Conservation (phyloP, 2,329 filamentous ascomycete genomes). For the Coniochaeta sp. region DNA sequence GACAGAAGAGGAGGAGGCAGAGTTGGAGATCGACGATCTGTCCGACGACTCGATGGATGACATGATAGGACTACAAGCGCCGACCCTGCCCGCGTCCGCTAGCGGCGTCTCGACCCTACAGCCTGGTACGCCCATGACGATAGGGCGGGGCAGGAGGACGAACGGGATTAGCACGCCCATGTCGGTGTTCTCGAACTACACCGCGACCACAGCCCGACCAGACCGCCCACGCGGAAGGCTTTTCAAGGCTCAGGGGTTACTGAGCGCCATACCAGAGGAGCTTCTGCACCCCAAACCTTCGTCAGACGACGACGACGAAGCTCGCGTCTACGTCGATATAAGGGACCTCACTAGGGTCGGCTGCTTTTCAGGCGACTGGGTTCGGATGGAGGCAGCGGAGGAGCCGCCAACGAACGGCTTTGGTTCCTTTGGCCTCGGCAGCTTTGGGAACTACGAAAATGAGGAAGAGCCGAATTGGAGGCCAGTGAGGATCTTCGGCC, state of each 20-base stretch:
- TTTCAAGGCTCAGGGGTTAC: conserved; percentile 76
- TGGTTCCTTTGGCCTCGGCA: conserved; percentile 60
- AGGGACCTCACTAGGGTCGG: conserved; percentile 80
- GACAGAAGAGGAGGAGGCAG: conserved; percentile 54
- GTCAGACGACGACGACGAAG: conserved; percentile 75
- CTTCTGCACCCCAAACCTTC: conserved; percentile 77
- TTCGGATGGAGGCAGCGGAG: conserved; percentile 70
- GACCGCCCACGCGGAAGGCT: conserved; percentile 68
- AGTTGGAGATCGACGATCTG: conserved; percentile 64
- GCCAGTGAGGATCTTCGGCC: conserved; percentile 79
- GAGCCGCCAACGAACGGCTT: conserved; percentile 64
- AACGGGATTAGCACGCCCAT: conserved; percentile 77
- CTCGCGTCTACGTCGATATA: conserved; percentile 85
- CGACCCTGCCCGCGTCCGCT: conserved; percentile 66
- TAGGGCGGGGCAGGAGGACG: conserved; percentile 55
- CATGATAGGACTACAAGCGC: conserved; percentile 82
- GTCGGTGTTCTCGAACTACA: conserved; percentile 85
- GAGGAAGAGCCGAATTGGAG: conserved; percentile 65
- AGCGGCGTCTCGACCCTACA: conserved; percentile 76
- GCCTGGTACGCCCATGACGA: conserved; percentile 71
- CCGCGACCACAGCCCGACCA: conserved; percentile 71
- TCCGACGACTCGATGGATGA: conserved; percentile 92
- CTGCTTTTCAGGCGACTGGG: conserved; percentile 97
- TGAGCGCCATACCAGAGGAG: conserved; percentile 65
- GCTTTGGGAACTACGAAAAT: conserved; percentile 55